These are phyloP conservation scores for Termitomyces sp. DNA, from an alignment of 768 basidiomycete species.

Conservation along the genomic window DNA sequence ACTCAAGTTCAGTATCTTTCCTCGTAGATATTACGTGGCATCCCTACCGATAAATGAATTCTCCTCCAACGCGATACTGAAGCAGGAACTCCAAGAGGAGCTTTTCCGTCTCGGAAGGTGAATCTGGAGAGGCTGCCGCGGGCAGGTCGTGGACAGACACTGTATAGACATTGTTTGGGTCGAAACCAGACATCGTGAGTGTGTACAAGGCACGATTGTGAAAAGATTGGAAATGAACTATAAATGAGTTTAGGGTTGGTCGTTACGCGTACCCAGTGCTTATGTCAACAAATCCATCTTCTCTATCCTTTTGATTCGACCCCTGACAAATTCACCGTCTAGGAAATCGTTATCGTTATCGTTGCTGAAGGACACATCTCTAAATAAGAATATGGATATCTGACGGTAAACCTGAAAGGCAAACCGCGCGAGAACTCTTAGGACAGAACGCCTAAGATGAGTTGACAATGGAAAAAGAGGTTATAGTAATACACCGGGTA, in stretches of 20 bases:
- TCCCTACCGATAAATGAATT: slow-evolving; percentile 83
- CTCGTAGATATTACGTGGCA: slow-evolving; percentile 12
- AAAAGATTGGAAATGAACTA: slow-evolving; percentile 9
- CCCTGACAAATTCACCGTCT: background rate
- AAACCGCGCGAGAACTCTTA: background rate
- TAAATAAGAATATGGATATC: no score
- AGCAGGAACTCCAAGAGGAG: slow-evolving; percentile 82
- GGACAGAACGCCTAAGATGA: background rate
- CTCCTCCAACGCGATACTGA: slow-evolving; percentile 82
- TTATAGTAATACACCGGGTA: slow-evolving; percentile 7
- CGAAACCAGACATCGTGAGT: slow-evolving; percentile 78
- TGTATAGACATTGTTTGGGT: slow-evolving; percentile 74
- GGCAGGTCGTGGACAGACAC: slow-evolving; percentile 72
- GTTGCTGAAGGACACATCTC: background rate
- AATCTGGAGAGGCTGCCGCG: slow-evolving; percentile 53
- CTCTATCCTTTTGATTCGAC: no score
- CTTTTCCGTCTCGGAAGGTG: slow-evolving; percentile 77
- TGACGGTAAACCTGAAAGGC: background rate
- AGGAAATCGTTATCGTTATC: background rate
- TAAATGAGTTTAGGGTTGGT: slow-evolving; percentile 23
- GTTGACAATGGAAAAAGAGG: background rate
- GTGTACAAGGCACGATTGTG: background rate
- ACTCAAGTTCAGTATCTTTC: slow-evolving; percentile 12
- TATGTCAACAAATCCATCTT: slow-evolving; percentile 14
- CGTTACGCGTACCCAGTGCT: slow-evolving; percentile 20